Evolutionary conservation across 2,329 filamentous ascomycete species (phyloP).

Genomic region (Pochonia chlamydosporia): DNA sequence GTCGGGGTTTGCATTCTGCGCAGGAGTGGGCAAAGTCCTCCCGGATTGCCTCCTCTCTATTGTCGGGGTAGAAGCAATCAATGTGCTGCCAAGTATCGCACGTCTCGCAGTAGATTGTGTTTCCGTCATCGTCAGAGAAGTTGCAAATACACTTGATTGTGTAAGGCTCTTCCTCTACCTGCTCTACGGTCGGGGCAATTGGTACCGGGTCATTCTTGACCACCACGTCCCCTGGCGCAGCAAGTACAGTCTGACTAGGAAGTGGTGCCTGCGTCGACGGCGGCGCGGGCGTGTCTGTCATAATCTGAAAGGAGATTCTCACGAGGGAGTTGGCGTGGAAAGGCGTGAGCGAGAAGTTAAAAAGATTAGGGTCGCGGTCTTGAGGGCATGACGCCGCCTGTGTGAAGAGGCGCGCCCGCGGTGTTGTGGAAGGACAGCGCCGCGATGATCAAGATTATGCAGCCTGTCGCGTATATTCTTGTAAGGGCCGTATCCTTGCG

Average conservation of each 20-base stretch:
- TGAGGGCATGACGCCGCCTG: constrained; percentile 54
- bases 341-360: constrained; percentile 28
- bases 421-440: constrained; percentile 1
- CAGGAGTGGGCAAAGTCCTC: constrained; percentile 77
- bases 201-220: constrained; percentile 32
- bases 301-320: constrained; percentile 49
- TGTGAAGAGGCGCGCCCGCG: constrained; percentile 34
- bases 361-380: constrained; percentile 45
- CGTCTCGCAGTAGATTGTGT: constrained; percentile 90
- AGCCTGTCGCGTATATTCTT: not conserved
- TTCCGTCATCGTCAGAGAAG: constrained; percentile 91
- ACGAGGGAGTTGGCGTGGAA: constrained; percentile 29
- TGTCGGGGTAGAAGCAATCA: constrained; percentile 82
- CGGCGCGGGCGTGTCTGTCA: constrained; percentile 53
- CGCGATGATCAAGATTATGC: constrained; percentile 5
- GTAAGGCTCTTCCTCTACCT: constrained; percentile 70
- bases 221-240: constrained; percentile 23
- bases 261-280: constrained; percentile 50
- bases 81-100: constrained; percentile 99
- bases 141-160: constrained; percentile 98
- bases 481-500: not conserved
- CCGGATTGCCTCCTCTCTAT: constrained; percentile 65
- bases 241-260: constrained; percentile 46
- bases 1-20: constrained; percentile 77
- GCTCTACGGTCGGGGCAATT: constrained; percentile 41